Conservation (phyloP, 768 basidiomycete genomes). For the Collybiopsis luxurians region DNA sequence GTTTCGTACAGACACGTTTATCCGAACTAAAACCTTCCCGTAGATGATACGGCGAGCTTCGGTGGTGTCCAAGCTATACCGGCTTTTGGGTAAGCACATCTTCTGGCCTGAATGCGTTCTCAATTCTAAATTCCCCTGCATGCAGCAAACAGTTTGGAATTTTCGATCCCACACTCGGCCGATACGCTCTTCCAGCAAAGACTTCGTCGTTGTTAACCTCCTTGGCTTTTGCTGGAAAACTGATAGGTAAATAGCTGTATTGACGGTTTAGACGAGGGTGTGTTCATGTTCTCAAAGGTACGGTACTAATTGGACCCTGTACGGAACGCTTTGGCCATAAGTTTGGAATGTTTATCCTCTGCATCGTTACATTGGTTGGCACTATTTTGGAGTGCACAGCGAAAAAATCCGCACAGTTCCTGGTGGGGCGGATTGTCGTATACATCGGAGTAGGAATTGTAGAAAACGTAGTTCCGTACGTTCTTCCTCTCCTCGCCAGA, state of each 20-base stretch:
- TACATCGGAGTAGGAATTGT: constrained; percentile 7
- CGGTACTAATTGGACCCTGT: constrained; percentile 5
- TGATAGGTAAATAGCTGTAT: background rate
- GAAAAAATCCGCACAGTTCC: constrained; percentile 1
- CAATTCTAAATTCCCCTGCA: background rate
- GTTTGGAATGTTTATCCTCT: constrained; percentile 1
- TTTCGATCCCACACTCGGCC: constrained; percentile 3
- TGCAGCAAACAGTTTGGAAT: constrained; percentile 6
- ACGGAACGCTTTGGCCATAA: constrained; percentile 5
- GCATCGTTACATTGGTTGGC: constrained; percentile 1
- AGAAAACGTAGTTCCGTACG: constrained; percentile 7
- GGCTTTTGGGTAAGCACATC: background rate
- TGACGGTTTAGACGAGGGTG: too few species aligned
- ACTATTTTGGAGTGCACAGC: constrained; percentile 3
- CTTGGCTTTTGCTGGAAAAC: constrained; percentile 6
- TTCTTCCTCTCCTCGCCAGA: background rate
- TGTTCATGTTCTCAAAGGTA: background rate
- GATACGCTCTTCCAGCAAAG: background rate
- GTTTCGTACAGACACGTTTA: background rate
- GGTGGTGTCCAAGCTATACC: constrained; percentile 9
- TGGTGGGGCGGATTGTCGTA: constrained; percentile 3
- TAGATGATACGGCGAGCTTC: constrained; percentile 5
- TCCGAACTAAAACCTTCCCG: background rate
- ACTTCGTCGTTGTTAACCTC: constrained; percentile 6
- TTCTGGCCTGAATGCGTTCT: background rate